Base-by-base conservation (phyloP, 805 yeast species). In the Priceomyces medius region DNA sequence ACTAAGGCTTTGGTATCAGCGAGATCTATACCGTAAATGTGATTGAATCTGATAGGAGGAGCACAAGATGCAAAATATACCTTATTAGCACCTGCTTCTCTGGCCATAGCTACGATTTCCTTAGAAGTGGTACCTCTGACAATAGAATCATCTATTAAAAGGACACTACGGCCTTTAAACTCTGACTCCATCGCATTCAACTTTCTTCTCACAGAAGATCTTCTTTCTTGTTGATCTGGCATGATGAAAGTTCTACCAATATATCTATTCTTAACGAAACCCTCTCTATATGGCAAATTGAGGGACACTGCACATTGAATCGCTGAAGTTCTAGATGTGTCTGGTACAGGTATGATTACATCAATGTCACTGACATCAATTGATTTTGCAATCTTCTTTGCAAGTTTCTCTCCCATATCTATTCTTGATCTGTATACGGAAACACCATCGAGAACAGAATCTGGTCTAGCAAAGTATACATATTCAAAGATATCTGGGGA, bases 1-100 rank as follows among this genome's bases (percentile, higher is more conserved):
- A 93, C 97, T 26, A 93, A 74, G 8, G 96, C 96, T 63, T 81
- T 86, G 37, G 91, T 87, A 58, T 93, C 98, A 20, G 99, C 98
- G 47, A 93, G 77, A 69, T 93, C 99, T 51, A 93, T 93, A 62
- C 99, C 99, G 63, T 93, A 93, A 44, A 93, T 88, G 61, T 93
- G 99, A 68, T 93, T 93, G 67, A 73, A 81, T 64, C 99, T 80
- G 55, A 93, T 93, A n/a, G 97, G 95, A 20, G 99, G 99, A 12
- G 99, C 95, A 58, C 97, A 93, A 19, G 96, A 87, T 0, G 99
- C 99, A 63, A 93, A 85, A 61, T 80, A 91, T n/a, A 93, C 99
- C 54, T 81, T 84, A 46, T 79, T 82, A 34, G 99, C 99, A 44
- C 99, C 99, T 4, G 98, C 96, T 64, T 93, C 99, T 54, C 85